Evolutionary conservation across 257 asterid genomes (phyloP), one percentile per base, ranked within the genome.

Genomic region (Rubia yunnanensis): DNA sequence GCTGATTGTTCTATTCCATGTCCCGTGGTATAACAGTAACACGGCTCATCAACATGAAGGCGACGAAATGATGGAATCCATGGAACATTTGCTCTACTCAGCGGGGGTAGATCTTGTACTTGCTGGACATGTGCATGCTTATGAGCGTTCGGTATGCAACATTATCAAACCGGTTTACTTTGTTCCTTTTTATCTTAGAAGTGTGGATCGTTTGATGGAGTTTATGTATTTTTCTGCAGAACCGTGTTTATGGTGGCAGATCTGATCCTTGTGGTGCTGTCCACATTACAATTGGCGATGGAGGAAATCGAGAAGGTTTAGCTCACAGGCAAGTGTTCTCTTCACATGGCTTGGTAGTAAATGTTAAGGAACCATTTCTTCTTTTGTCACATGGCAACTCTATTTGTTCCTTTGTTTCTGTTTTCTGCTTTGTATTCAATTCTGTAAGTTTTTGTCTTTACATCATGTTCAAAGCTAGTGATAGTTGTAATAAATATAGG

Each of bases 71-170:
- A 89, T 79, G 96, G 68, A 80, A 61, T 63, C 95, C 38, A 83
- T 92, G 81, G 99, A 92, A 67, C 92, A 87, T 31, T 63, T 92
- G 81, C 80, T 92, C 8, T 71, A 83, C 72, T 87, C 86, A 63
- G 97, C 88, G 24, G 87, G 86, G 20, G 95, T 76, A 23, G 97
- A 89, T 72, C 35, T 87, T 36, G 84, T 81, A 54, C 73, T 92
- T 34, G 75, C 95, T 22, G 96, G 99, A 66, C 99, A 92, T 60
- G 99, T 92, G 53, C 97, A 92, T 82, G 99, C 99, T 72, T 92
- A 92, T 49, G 97, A 92, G 39, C 98, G 99, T 74, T 63, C 94
- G 77, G 99, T 92, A 86, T 57, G 79, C 60, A 44, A 44, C 52
- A 14, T 44, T 14, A 5, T 44, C n/a, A 5, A 4, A 44, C 1